Conservation (phyloP, 2,329 filamentous ascomycete genomes). For the Nemania bipapillata region DNA sequence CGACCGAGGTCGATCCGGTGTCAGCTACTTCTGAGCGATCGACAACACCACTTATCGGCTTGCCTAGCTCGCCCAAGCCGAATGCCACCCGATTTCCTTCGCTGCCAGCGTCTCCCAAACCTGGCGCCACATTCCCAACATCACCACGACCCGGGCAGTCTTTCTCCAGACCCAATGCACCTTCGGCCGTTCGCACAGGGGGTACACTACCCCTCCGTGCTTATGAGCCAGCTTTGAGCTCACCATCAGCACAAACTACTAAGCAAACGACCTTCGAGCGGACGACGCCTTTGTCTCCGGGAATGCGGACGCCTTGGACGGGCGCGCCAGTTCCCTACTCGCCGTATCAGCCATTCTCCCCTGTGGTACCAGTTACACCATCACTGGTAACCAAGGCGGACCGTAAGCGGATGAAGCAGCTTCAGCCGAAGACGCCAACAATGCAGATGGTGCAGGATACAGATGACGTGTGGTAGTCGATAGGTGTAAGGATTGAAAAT, state of each 20-base stretch:
- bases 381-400: conserved; percentile 76
- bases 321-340: conserved; percentile 75
- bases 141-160: conserved; percentile 64
- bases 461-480: conserved; percentile 70
- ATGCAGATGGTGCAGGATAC: conserved; percentile 69
- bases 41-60: conserved; percentile 62
- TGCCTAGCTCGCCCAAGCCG: conserved; percentile 60
- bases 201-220: conserved; percentile 69
- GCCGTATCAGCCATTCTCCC: conserved; percentile 82
- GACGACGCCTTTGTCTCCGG: conserved; percentile 65
- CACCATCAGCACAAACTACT: conserved; percentile 63
- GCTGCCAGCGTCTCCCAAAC: conserved; percentile 53
- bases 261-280: conserved; percentile 75
- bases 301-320: conserved; percentile 70
- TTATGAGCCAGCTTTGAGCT: conserved; percentile 67
- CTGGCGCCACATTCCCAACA: conserved; percentile 47
- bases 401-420: conserved; percentile 73
- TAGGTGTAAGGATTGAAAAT: not conserved
- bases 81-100: conserved; percentile 52
- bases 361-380: conserved; percentile 80
- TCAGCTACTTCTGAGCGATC: conserved; percentile 66
- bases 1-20: conserved; percentile 60
- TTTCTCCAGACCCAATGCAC: conserved; percentile 63
- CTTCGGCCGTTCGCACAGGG: conserved; percentile 66
- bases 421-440: conserved; percentile 72